These are phyloP conservation scores for Pleurozium schreberi DNA, from an alignment of 225 moss, liverwort and hornwort species.

Conservation along the genomic window DNA sequence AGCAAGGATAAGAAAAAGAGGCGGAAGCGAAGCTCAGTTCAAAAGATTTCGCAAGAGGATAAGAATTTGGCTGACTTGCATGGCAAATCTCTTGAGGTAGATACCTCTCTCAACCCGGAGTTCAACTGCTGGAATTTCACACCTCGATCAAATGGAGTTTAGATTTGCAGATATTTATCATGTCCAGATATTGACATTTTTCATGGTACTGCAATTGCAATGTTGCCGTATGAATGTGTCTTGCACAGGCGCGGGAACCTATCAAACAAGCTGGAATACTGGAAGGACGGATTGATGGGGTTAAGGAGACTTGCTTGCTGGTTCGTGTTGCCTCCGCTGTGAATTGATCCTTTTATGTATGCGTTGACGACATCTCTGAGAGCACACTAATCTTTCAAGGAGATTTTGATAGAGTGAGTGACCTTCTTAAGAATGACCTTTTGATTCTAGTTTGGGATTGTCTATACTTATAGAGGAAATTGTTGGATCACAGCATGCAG, in stretches of 20 bases:
- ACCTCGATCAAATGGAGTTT: not conserved
- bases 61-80: constrained; percentile 12
- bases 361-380: not conserved
- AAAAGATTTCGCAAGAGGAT: constrained; percentile 34
- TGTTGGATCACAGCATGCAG: constrained; percentile 66
- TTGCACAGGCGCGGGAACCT: constrained; percentile 46
- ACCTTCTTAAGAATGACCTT: not conserved
- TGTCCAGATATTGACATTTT: not conserved
- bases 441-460: not conserved
- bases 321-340: constrained; percentile 18
- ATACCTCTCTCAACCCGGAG: not conserved
- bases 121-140: not conserved
- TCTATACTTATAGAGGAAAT: not conserved
- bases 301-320: constrained; percentile 89
- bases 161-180: not conserved
- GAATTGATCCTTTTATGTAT: not conserved
- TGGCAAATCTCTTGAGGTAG: constrained; percentile 35
- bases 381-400: not conserved
- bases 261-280: constrained; percentile 96
- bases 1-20: constrained; percentile 69
- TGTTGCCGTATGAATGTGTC: not conserved
- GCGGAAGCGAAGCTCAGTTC: constrained; percentile 44
- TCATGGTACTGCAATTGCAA: not conserved
- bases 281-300: constrained; percentile 84
- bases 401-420: not conserved